Evolutionary conservation across 2,329 filamentous ascomycete species (phyloP), one percentile per base, ranked within the genome.

Genomic region (Fusarium coicis): DNA sequence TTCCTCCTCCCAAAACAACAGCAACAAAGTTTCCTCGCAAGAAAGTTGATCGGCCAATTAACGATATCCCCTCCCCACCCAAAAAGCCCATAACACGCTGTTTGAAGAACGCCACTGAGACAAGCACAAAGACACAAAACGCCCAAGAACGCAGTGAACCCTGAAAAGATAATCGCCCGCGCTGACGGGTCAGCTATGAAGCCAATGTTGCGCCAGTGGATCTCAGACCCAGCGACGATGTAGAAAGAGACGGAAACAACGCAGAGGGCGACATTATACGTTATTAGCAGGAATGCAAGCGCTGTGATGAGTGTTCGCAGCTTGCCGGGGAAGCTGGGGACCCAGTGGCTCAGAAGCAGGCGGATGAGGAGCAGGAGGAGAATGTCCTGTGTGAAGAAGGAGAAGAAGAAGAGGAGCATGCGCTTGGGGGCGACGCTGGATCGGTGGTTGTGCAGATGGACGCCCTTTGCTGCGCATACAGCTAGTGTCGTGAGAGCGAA

Each of bases 181-280:
- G 80, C 79, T 2, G 80, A 76, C 3, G 80, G 70, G 30, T 83
- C 81, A 21, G 77, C 73, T 4, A 77, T 80, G 14, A 82, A 57
- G 2, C 72, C 80, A n/a, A 81, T 73, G 53, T 83, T 82, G 18
- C 80, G 76, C 81, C 81, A 83, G 49, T 79, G 81, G 9, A 83
- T 77, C 32, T 83, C 81, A 0, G 80, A 79, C 10, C 80, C 80
- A 10, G 81, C 74, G 15, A 81, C 76, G 14, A 72, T 58, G 62
- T 81, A 82, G 47, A 82, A 82, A 7, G 80, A 77, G 4, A 82
- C 70, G 30, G 73, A 78, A 32, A 77, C 61, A 34, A 75, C 59
- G 39, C 79, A 75, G 10, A 81, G 58, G 4, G 64, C 42, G 23
- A 77, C 70, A 66, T 76, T 73, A 62, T 74, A 73, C 18, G 58